Base-by-base conservation (phyloP, 192 early-diverging fungal genomes). In the Geranomyces variabilis region DNA sequence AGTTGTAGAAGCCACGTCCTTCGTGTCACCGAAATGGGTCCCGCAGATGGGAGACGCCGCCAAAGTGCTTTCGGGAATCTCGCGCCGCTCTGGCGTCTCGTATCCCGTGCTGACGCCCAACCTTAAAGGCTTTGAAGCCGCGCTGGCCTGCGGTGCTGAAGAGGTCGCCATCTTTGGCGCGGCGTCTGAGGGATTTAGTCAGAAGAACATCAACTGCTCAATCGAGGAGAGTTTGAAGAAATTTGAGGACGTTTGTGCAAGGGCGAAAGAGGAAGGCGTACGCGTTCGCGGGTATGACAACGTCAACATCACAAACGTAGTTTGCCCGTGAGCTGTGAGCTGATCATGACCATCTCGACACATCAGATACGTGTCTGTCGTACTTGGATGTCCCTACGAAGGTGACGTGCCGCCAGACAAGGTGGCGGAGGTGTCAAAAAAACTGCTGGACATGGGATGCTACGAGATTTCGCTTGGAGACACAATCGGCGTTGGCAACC, bases 1-100 rank as follows among this genome's bases (percentile, higher is more conserved):
- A 0, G 91, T 92, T 0, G 86, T 99, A 30, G 96, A 99, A 80
- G 86, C 93, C 13, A 94, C 94, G 0, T 91, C 93, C 63, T 97
- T 99, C 81, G 96, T 99, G 28, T 93, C 91, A 7, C 94, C 95
- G 9, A 96, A 97, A 78, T 95, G 93, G 93, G 94, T 99, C 1
- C 96, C 96, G 41, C 86, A 95, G 81, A 94, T 99, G 93, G 91
- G 86, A 56, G 96, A 99, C 74, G 90, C 89, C 14, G 68, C 77
- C 13, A 71, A 90, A 55, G 92, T 99, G 2, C 84, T 96, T 63
- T 82, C 81, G 9, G 78, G 78, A 3, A 95, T 99, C 47, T 66
- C 61, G 6, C 80, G 86, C 28, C 67, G 78, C 15, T 76, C 85
- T 1, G 83, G 83, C n/a, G 90, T 95, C 22, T 83, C 80, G 19